Evolutionary conservation across 257 asterid genomes (phyloP).

Genomic region (Echium plantagineum): DNA sequence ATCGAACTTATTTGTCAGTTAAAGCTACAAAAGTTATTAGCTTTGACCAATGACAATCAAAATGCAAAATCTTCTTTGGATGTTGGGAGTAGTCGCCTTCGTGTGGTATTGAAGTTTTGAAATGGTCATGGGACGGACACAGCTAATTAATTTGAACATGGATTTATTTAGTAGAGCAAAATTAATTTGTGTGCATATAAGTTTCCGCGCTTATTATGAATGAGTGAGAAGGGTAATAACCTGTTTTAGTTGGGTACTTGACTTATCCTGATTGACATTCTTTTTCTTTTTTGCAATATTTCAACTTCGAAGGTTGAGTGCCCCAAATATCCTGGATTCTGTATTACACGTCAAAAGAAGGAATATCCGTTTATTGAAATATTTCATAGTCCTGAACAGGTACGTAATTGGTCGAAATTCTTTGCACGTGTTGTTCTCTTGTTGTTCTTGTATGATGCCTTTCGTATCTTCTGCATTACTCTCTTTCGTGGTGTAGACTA

Average conservation of each 20-base stretch:
- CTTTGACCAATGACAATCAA: no score
- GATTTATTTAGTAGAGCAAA: no score
- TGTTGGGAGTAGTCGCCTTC: no score
- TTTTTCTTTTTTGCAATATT: slow-evolving; percentile 3
- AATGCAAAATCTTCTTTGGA: no score
- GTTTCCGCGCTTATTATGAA: neutral
- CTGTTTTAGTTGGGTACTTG: neutral
- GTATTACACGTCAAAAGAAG: slow-evolving; percentile 78
- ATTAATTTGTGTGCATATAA: no score
- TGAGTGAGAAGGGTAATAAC: neutral
- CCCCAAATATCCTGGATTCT: slow-evolving; percentile 93
- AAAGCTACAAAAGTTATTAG: no score
- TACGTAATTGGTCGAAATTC: slow-evolving; percentile 11
- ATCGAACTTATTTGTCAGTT: no score
- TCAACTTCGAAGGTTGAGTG: slow-evolving; percentile 58
- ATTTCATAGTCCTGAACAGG: slow-evolving; percentile 86
- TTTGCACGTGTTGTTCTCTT: neutral
- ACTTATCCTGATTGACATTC: slow-evolving; percentile 4
- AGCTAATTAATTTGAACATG: no score
- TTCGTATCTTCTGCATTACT: neutral
- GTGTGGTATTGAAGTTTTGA: neutral
- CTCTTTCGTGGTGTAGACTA: no score
- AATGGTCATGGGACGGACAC: neutral
- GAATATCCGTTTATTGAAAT: slow-evolving; percentile 86
- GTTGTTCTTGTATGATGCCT: neutral